A percentile compares a stretch with the other conserved stretches of the same genome.
phyloP scores from a whole-genome alignment of 1,284 basidiomycete genomes.

The Heterobasidion irregulare region DNA sequence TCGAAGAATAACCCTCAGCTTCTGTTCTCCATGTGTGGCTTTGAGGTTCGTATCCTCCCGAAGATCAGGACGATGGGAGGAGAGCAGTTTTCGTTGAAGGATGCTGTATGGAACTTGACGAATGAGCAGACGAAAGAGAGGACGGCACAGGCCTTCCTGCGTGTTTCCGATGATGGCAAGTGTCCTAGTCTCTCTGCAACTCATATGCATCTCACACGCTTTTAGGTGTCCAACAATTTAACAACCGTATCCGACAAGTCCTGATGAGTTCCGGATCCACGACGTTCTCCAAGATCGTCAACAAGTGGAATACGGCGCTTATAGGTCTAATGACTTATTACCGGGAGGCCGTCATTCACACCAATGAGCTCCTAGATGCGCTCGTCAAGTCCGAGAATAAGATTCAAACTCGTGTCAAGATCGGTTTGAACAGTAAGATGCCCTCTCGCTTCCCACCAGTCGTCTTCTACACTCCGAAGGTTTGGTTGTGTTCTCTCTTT shows the following conservation, averaged over 20 bases:
- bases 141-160: constrained; percentile 94
- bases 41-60: constrained; percentile 95
- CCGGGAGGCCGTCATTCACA: constrained; percentile 97
- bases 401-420: constrained; percentile 99
- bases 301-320: constrained; percentile 98
- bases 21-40: constrained; percentile 97
- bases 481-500: constrained; percentile 15
- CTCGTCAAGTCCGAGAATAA: constrained; percentile 98
- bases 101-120: constrained; percentile 96
- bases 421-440: constrained; percentile 98
- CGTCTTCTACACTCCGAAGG: constrained; percentile 94
- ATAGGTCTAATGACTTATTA: constrained; percentile 98
- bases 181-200: background rate
- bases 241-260: constrained; percentile 94
- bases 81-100: constrained; percentile 94
- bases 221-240: constrained; percentile 86
- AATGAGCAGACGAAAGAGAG: constrained; percentile 96
- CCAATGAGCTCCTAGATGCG: constrained; percentile 90
- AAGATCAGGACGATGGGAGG: constrained; percentile 93
- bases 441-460: constrained; percentile 97
- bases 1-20: constrained; percentile 98
- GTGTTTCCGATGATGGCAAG: constrained; percentile 88
- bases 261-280: constrained; percentile 99
- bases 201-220: background rate
- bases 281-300: constrained; percentile 99